Conservation (phyloP, 1,139 yeast species). For the Diutina pseudorugosa region DNA sequence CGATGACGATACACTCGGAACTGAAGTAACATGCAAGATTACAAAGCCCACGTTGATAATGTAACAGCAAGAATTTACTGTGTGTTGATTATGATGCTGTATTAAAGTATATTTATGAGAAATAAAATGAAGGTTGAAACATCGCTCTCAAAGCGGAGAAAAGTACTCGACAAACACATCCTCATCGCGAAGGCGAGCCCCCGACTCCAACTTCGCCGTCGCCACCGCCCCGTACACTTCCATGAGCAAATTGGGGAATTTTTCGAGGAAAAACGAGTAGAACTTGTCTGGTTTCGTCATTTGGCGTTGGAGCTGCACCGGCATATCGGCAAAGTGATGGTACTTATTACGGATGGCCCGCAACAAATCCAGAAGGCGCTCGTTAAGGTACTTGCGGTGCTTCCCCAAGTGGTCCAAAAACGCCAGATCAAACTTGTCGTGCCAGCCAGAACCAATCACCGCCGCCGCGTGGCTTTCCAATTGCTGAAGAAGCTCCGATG, state of each 20-base stretch:
- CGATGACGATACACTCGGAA: no score
- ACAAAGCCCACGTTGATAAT: no score
- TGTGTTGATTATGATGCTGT: not conserved
- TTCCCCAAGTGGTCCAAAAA: slow-evolving; percentile 80
- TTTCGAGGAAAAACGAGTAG: slow-evolving; percentile 56
- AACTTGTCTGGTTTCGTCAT: slow-evolving; percentile 86
- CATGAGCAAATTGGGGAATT: slow-evolving; percentile 73
- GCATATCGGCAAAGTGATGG: slow-evolving; percentile 88
- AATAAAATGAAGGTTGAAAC: not conserved
- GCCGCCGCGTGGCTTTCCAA: slow-evolving; percentile 50
- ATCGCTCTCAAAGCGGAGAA: not conserved
- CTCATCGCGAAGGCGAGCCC: slow-evolving; percentile 36
- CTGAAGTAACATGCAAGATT: no score
- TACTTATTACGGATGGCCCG: slow-evolving; percentile 87
- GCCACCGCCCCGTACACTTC: slow-evolving; percentile 58
- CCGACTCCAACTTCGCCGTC: slow-evolving; percentile 16
- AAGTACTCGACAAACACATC: slow-evolving; percentile 47
- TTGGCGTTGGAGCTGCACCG: slow-evolving; percentile 40
- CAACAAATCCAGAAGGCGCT: slow-evolving; percentile 68
- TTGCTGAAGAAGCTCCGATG: slow-evolving; percentile 47
- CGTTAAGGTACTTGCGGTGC: slow-evolving; percentile 76
- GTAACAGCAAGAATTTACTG: no score
- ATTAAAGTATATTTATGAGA: not conserved
- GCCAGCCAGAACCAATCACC: slow-evolving; percentile 58
- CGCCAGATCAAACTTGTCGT: slow-evolving; percentile 48